These are phyloP conservation scores for Carex sylvatica DNA, from an alignment of 202 grass and related monocot genomes.

Conservation along the genomic window DNA sequence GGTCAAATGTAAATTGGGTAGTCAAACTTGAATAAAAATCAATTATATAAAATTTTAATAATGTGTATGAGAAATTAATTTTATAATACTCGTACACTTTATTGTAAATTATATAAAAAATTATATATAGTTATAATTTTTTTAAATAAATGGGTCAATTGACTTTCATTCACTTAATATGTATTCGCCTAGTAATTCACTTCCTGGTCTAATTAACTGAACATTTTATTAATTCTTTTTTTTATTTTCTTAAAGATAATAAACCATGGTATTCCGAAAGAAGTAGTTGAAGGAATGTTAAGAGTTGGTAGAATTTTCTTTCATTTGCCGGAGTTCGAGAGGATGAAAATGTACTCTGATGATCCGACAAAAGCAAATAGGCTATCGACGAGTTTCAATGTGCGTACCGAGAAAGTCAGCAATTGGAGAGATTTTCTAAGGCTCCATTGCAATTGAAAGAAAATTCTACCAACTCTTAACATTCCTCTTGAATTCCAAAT, in stretches of 20 bases:
- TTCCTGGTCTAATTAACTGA: not conserved
- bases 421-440: conserved; percentile 91
- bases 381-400: conserved; percentile 94
- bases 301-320: conserved; percentile 77
- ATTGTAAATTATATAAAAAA: too few relatives aligned
- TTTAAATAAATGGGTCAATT: too few relatives aligned
- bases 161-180: too few relatives aligned
- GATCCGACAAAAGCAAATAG: conserved; percentile 69
- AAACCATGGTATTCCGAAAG: conserved; percentile 66
- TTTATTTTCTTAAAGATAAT: conserved; percentile 38
- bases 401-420: conserved; percentile 72
- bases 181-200: not conserved
- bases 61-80: too few relatives aligned
- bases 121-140: too few relatives aligned
- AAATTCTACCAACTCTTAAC: too few relatives aligned
- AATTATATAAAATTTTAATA: too few relatives aligned
- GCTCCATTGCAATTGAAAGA: conserved; percentile 82
- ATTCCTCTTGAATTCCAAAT: too few relatives aligned
- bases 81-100: too few relatives aligned
- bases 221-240: not conserved
- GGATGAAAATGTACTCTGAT: conserved; percentile 89
- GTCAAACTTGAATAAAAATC: too few relatives aligned
- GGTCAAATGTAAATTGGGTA: too few relatives aligned
- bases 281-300: conserved; percentile 51
- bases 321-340: conserved; percentile 78